Evolutionary conservation across 352 stramenopile species (phyloP), one percentile per base, ranked within the genome.

Genomic region (Plasmopara viticola): DNA sequence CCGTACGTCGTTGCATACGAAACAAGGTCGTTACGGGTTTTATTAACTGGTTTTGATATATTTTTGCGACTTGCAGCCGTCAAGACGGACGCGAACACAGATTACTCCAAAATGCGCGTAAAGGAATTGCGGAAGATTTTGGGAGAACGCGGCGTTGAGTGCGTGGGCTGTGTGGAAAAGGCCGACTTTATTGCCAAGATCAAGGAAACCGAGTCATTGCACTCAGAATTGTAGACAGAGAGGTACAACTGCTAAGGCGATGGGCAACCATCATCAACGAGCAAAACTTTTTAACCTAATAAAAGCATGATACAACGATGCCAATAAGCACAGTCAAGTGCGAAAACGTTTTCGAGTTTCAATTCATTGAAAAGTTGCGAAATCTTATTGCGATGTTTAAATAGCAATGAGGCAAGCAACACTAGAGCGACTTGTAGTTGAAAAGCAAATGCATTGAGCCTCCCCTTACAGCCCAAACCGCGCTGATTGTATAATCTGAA

Each of bases 71-170:
- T 1, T 44, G 33, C 41, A 95, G 90, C 91, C 37, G 80, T 97
- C 54, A 97, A 98, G 75, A 89, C 95, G 47, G 90, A 97, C 44
- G 84, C 86, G 53, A 92, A 89, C 70, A 97, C 92, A 63, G 89
- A 98, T 60, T 97, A 97, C 80, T 86, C 73, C 34, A 97, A 96
- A 73, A 67, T 98, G 64, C 87, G 90, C 53, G 92, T 98, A 31
- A 97, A 97, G 84, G 80, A 98, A 64, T 82, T 98, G 40, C 96
- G 95, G 68, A 88, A 95, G 68, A 97, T 98, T 54, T 68, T 98
- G 34, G 69, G 56, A 31, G 90, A 97, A 56, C 86, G 92, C 62
- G 94, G 94, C 48, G 79, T 97, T 44, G 76, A 90, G 62, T 98
- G 94, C 69, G 71, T 94, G 38, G 90, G 88, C 30, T 98, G 94